Base-by-base conservation (phyloP, 1,284 basidiomycete genomes). In the Malassezia restricta region DNA sequence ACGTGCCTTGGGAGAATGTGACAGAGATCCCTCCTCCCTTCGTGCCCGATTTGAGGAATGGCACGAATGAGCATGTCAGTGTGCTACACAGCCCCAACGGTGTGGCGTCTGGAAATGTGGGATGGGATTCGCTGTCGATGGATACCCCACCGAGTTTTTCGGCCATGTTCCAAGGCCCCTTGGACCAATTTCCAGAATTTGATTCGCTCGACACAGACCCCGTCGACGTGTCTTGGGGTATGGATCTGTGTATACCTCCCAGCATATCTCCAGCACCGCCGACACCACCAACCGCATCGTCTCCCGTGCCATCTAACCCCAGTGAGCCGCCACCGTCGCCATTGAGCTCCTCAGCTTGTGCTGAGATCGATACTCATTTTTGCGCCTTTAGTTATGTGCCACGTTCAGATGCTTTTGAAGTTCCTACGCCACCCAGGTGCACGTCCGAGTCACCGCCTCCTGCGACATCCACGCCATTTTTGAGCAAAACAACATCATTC, bases 151-250 rank as follows among this genome's bases (percentile, higher is more conserved):
- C 64, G 5, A 63, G 61, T 42, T 69, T 71, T 48, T 70, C 68
- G 1, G 59, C 58, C 1, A 56, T 71, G 30, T 71, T 57, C 43
- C 39, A 52, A 9, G 67, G 67, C 27, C 44, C 65, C 20, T 49
- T 63, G 6, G 58, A 66, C 44, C 61, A 68, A 35, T 71, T 71
- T 49, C 68, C 68, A 0, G 62, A 56, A 1, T 68, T 64, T 40
- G 66, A 71, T 41, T 63, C 65, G 9, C 51, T 35, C 37, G 55
- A 41, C 48, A 51, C 27, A 57, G 24, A 30, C 20, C 9, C 17
- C 3, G 12, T n/a, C 20, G 41, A 47, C 28, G 20, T 27, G 15
- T 44, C 43, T n/a, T 44, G 43, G 43, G 31, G n/a, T 6, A 20
- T 31, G 15, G 43, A 44, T 28, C 7, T n/a, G 15, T 35, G 6